A percentile compares a stretch with the other conserved stretches of the same genome.
phyloP scores from a whole-genome alignment of 306 rosid species.

The Quercus aquifolioides region DNA sequence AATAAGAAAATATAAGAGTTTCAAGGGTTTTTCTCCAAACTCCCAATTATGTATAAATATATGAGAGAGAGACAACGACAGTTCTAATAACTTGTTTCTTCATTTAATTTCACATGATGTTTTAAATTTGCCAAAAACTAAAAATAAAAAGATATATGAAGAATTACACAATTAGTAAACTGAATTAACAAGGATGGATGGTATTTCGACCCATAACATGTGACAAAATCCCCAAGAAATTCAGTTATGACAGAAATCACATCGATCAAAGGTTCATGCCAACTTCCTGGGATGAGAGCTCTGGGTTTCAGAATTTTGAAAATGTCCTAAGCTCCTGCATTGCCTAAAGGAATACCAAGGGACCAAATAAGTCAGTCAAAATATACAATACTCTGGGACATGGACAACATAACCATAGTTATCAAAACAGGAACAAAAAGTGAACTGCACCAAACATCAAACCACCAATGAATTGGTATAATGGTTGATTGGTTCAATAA shows the following conservation, averaged over 20 bases:
- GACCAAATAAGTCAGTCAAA: not conserved
- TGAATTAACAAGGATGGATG: too few relatives aligned
- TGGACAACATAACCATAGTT: not conserved
- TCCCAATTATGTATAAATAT: too few relatives aligned
- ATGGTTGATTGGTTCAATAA: too few relatives aligned
- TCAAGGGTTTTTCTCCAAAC: too few relatives aligned
- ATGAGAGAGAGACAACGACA: not conserved
- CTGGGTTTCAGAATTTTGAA: not conserved
- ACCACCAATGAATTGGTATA: too few relatives aligned
- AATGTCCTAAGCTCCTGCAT: constrained; percentile 4
- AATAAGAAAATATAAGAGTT: too few relatives aligned
- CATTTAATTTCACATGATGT: not conserved
- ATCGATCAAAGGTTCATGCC: not conserved
- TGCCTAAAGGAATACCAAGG: not conserved
- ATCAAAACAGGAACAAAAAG: too few relatives aligned
- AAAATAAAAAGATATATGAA: not conserved
- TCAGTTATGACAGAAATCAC: not conserved
- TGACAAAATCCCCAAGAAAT: not conserved
- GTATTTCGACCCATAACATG: too few relatives aligned
- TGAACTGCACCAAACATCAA: too few relatives aligned
- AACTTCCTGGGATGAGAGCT: not conserved
- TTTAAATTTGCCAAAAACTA: not conserved
- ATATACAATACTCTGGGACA: not conserved
- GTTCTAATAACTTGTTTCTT: not conserved
- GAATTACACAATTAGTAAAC: not conserved